Percentiles rank a stretch among this genome's conserved stretches.
Evolutionary conservation across 169 alveolate species (phyloP).

Genomic region (Plasmodium berghei): DNA sequence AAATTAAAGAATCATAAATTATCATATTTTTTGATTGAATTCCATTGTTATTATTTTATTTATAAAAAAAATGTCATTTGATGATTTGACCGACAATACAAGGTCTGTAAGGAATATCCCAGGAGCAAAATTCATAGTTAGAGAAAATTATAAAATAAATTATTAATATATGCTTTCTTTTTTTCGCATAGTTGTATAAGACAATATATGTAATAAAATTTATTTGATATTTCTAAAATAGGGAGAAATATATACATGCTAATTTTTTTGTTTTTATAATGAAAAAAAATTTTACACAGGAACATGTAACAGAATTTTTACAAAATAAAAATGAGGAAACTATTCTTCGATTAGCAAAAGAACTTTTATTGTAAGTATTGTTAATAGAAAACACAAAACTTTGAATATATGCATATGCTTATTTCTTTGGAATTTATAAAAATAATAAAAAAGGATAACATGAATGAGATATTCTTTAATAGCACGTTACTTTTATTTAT

Average conservation of each 20-base stretch:
- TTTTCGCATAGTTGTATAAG: not conserved
- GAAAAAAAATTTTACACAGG: slow-evolving; percentile 28
- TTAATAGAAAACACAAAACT: not conserved
- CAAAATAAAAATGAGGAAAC: slow-evolving; percentile 76
- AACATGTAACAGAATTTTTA: slow-evolving; percentile 67
- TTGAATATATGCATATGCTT: slow-evolving; percentile 6
- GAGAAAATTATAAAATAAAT: slow-evolving; percentile 40
- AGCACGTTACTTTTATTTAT: not conserved
- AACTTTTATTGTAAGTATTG: slow-evolving; percentile 58
- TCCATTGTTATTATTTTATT: not conserved
- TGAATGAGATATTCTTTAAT: not conserved
- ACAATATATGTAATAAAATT: not conserved
- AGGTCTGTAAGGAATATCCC: slow-evolving; percentile 76
- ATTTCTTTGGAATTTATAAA: not conserved
- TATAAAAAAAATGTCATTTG: slow-evolving; percentile 59
- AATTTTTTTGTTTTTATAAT: slow-evolving; percentile 2
- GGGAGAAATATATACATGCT: no score
- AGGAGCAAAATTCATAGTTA: slow-evolving; percentile 74
- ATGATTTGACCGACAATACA: slow-evolving; percentile 74
- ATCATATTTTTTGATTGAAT: no score
- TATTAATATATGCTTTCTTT: not conserved
- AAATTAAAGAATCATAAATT: no score
- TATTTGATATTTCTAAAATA: no score
- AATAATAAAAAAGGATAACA: not conserved
- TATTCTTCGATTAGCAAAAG: slow-evolving; percentile 68